phyloP scores from a whole-genome alignment of 768 basidiomycete genomes.

The Mycena polygramma region DNA sequence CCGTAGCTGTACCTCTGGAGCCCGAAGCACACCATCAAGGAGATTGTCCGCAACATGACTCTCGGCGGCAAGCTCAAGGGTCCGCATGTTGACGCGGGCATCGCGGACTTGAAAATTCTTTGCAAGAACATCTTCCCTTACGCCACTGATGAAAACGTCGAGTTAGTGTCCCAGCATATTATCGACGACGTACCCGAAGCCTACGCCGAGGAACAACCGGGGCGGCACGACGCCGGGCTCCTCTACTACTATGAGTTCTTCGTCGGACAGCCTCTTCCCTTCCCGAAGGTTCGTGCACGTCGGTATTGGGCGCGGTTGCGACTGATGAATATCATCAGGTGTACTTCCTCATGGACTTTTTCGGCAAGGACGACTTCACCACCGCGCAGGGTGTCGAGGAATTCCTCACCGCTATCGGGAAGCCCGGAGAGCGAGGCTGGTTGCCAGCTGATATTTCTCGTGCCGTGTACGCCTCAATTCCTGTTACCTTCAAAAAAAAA shows the following conservation, averaged over 20 bases:
- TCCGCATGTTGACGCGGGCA: conserved; percentile 28
- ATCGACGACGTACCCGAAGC: conserved; percentile 27
- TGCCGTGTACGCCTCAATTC: conserved; percentile 24
- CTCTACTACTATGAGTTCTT: conserved; percentile 24
- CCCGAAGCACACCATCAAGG: conserved; percentile 32
- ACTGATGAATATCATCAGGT: neutral
- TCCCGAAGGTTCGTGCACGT: conserved; percentile 8
- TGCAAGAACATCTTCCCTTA: conserved; percentile 38
- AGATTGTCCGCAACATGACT: conserved; percentile 37
- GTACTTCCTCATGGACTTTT: conserved; percentile 30
- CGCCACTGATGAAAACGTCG: conserved; percentile 28
- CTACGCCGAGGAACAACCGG: conserved; percentile 24
- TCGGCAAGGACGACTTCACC: conserved; percentile 20
- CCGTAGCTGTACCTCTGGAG: conserved; percentile 33
- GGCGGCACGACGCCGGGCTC: conserved; percentile 27
- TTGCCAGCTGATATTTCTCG: conserved; percentile 31
- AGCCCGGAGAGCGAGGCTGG: conserved; percentile 36
- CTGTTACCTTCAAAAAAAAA: too few relatives aligned
- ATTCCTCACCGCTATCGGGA: conserved; percentile 34
- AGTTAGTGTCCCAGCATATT: conserved; percentile 22
- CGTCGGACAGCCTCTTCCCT: conserved; percentile 17
- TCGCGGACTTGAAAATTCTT: conserved; percentile 34
- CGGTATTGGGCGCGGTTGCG: neutral
- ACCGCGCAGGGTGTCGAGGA: conserved; percentile 26
- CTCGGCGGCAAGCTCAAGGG: conserved; percentile 34